Evolutionary conservation across 805 yeast genomes (phyloP).

Genomic region (Hagleromyces aurorensis): DNA sequence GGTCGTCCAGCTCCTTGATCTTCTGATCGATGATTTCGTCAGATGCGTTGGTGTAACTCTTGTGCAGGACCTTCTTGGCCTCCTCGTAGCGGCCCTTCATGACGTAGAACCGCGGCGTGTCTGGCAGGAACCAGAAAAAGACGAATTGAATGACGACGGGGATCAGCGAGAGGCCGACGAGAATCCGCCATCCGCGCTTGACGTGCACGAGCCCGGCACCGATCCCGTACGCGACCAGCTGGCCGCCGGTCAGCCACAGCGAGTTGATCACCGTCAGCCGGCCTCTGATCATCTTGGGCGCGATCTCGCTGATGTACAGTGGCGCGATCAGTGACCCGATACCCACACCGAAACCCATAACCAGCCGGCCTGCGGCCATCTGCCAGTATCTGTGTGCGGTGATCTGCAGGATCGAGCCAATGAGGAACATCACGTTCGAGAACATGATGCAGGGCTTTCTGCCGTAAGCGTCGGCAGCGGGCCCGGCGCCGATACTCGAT

Average conservation of each 20-base stretch:
- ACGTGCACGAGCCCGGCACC: conserved; percentile 79
- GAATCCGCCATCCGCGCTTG: conserved; percentile 83
- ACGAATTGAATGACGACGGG: conserved; percentile 76
- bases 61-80: conserved; percentile 60
- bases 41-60: conserved; percentile 55
- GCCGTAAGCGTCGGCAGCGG: conserved; percentile 74
- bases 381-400: conserved; percentile 78
- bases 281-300: conserved; percentile 89
- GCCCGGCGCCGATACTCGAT: conserved; percentile 72
- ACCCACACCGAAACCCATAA: conserved; percentile 97
- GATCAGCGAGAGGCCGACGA: conserved; percentile 83
- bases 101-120: conserved; percentile 86
- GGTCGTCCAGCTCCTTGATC: conserved; percentile 52
- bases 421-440: conserved; percentile 71
- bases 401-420: conserved; percentile 82
- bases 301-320: conserved; percentile 81
- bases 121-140: conserved; percentile 82
- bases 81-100: conserved; percentile 55
- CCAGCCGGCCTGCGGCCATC: conserved; percentile 84
- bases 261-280: conserved; percentile 83
- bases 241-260: conserved; percentile 90
- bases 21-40: conserved; percentile 58
- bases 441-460: conserved; percentile 77
- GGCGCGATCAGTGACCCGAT: conserved; percentile 94
- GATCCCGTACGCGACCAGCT: conserved; percentile 85